Percentiles rank a stretch among this genome's conserved stretches.
These are phyloP conservation scores for Gnomoniopsis sp. DNA, from an alignment of 2,329 filamentous ascomycete species.

Conservation along the genomic window DNA sequence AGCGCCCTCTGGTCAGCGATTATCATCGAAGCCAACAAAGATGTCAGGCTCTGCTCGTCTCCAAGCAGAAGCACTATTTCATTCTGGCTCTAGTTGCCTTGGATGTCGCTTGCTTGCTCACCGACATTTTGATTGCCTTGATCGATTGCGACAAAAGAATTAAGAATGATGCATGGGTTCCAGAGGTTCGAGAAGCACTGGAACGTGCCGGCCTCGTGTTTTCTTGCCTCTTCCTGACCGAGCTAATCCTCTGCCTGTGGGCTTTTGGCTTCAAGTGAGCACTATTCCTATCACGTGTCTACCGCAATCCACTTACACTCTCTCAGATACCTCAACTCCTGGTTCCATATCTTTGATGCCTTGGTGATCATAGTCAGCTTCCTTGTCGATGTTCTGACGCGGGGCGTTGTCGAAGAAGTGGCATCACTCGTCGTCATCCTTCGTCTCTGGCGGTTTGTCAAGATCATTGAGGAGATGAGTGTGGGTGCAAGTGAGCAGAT, in stretches of 20 bases:
- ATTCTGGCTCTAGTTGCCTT: conserved; percentile 41
- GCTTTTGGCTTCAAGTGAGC: conserved; percentile 58
- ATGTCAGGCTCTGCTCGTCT: conserved; percentile 16
- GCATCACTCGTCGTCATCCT: conserved; percentile 64
- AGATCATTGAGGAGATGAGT: conserved; percentile 67
- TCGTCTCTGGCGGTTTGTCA: conserved; percentile 66
- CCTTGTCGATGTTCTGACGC: conserved; percentile 57
- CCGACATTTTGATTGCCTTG: conserved; percentile 45
- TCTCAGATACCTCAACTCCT: conserved; percentile 51
- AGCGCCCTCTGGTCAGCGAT: neutral
- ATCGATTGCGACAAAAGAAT: conserved; percentile 44
- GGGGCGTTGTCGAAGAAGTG: conserved; percentile 59
- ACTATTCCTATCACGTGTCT: conserved; percentile 6
- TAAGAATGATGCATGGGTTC: conserved; percentile 39
- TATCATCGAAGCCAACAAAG: conserved; percentile 5
- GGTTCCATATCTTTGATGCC: conserved; percentile 64
- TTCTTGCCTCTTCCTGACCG: conserved; percentile 62
- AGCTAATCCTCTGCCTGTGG: conserved; percentile 56
- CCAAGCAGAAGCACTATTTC: conserved; percentile 40
- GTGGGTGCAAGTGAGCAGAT: conserved; percentile 61
- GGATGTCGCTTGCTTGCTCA: conserved; percentile 42
- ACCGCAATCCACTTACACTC: neutral
- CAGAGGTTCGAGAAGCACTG: conserved; percentile 35
- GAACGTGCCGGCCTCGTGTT: conserved; percentile 54
- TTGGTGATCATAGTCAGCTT: conserved; percentile 60